Percentiles rank a stretch among this genome's conserved stretches.
Conservation (phyloP, 306 rosid species). For the Cicer arietinum region DNA sequence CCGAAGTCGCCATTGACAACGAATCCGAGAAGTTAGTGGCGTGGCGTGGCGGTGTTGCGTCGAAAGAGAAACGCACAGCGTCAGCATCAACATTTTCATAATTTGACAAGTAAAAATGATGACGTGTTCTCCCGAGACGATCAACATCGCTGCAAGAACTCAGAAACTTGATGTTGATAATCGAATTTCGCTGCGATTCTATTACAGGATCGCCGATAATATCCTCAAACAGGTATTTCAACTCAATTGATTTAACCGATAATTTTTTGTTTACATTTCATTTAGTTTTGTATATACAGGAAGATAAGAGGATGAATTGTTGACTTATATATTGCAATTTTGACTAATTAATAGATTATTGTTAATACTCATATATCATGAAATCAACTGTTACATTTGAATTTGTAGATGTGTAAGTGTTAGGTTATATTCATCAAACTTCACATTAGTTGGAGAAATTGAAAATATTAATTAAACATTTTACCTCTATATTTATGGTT, state of each 20-base stretch:
- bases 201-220: conserved; percentile 84
- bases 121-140: conserved; percentile 71
- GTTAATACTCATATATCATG: conserved; percentile 8
- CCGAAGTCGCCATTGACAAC: conserved; percentile 58
- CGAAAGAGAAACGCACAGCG: conserved; percentile 24
- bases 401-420: conserved; percentile 11
- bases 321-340: conserved; percentile 33
- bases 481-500: not conserved
- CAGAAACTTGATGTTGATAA: conserved; percentile 78
- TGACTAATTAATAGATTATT: conserved; percentile 5
- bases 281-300: not conserved
- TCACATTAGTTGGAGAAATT: conserved; percentile 15
- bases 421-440: conserved; percentile 26
- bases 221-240: conserved; percentile 78
- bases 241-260: not conserved
- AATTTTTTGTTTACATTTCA: not conserved
- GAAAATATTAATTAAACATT: not conserved
- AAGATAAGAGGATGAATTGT: conserved; percentile 11
- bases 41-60: conserved; percentile 30
- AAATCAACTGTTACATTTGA: conserved; percentile 1
- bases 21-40: not conserved
- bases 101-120: conserved; percentile 33
- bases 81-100: not conserved
- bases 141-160: conserved; percentile 76
- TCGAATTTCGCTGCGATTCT: conserved; percentile 77